Conservation (phyloP, 2,329 filamentous ascomycete genomes). For the Sporothrix pseudoabietina region DNA sequence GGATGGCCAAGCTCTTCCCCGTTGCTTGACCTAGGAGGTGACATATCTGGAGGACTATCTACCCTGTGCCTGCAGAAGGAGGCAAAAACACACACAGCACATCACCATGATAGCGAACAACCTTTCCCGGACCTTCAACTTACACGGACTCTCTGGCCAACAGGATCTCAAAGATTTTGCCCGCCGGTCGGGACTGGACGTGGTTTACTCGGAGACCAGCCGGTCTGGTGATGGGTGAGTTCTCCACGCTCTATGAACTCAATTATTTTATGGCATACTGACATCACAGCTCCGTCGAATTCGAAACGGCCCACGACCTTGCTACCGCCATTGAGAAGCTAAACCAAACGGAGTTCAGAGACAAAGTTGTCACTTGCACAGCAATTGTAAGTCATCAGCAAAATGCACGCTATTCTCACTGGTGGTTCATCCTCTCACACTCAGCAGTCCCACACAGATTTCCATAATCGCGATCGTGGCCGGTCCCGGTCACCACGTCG, state of each 20-base stretch:
- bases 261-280: neutral
- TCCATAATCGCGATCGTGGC: conserved; percentile 68
- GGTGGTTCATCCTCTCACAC: conserved; percentile 27
- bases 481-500: conserved; percentile 80
- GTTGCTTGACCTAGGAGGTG: conserved; percentile 16
- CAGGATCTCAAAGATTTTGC: conserved; percentile 99
- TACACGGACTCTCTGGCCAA: conserved; percentile 74
- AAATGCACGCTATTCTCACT: conserved; percentile 32
- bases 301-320: conserved; percentile 88
- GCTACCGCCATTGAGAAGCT: conserved; percentile 93
- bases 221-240: conserved; percentile 87
- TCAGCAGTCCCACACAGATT: conserved; percentile 73
- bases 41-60: conserved; percentile 14
- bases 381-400: conserved; percentile 69
- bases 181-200: conserved; percentile 92
- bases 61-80: neutral
- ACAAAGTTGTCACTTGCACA: conserved; percentile 78
- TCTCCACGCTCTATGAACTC: neutral
- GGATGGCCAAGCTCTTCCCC: conserved; percentile 19
- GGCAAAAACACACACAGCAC: neutral
- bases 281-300: conserved; percentile 82
- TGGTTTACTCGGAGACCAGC: conserved; percentile 95
- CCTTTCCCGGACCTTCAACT: conserved; percentile 61
- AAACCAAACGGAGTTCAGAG: conserved; percentile 91
- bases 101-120: conserved; percentile 20